phyloP scores from a whole-genome alignment of 2,329 filamentous ascomycete genomes.

The Phaeosphaeriaceae sp. region DNA sequence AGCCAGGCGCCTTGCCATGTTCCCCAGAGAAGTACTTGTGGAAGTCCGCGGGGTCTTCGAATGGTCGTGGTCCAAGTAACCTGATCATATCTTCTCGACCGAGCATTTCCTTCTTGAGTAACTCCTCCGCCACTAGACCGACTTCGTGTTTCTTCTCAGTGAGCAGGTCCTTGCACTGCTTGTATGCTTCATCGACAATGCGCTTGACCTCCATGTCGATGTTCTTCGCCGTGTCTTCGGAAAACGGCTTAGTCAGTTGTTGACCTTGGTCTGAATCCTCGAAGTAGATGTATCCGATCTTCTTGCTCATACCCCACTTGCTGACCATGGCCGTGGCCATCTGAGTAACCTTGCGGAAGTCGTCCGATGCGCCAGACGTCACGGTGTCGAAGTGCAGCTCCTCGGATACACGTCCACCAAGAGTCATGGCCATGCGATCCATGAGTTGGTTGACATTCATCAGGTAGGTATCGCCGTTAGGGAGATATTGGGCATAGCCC shows the following conservation, averaged over 20 bases:
- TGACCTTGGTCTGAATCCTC: constrained; percentile 77
- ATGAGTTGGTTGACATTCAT: constrained; percentile 96
- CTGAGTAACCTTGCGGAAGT: constrained; percentile 97
- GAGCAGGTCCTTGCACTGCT: constrained; percentile 84
- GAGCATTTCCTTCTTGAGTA: constrained; percentile 90
- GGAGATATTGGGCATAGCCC: constrained; percentile 97
- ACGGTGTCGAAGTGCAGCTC: constrained; percentile 97
- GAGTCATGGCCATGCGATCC: constrained; percentile 99
- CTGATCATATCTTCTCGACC: constrained; percentile 91
- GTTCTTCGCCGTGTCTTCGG: constrained; percentile 87
- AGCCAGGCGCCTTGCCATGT: constrained; percentile 41
- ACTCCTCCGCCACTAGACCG: constrained; percentile 88
- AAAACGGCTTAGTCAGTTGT: constrained; percentile 92
- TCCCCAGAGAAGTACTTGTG: constrained; percentile 80
- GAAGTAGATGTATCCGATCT: constrained; percentile 92
- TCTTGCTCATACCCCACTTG: constrained; percentile 98
- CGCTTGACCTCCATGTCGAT: constrained; percentile 92
- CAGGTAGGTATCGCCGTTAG: constrained; percentile 86
- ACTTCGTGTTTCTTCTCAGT: constrained; percentile 87
- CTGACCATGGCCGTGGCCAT: constrained; percentile 99
- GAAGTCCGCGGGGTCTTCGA: constrained; percentile 86
- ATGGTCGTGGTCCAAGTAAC: constrained; percentile 83
- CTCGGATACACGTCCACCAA: constrained; percentile 93
- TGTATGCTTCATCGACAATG: constrained; percentile 91
- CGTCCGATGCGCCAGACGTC: constrained; percentile 91